Base-by-base conservation (phyloP, 2,329 filamentous ascomycete genomes). In the Purpureocillium lavendulum region DNA sequence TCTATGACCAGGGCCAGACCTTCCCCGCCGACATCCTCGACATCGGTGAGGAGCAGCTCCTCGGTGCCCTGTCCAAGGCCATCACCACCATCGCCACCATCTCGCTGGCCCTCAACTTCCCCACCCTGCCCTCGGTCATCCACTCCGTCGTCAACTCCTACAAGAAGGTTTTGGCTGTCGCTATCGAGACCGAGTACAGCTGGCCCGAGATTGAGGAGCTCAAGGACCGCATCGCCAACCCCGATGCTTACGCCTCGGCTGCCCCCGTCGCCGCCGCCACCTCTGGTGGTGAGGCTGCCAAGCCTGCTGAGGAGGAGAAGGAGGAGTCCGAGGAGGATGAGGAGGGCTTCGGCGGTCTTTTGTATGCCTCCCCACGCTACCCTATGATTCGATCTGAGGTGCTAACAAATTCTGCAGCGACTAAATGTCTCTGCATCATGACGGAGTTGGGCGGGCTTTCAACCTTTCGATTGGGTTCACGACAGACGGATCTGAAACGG, bases 161-260 rank as follows among this genome's bases (percentile, higher is more conserved):
- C 87, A 98, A 98, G 88, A 96, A 95, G 64, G 73, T 85, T 53
- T 74, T 97, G 55, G 77, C 92, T 53, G 81, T 96, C 58, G 94
- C 92, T 59, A 67, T 98, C 59, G 78, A 82, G 70, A 96, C 87
- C 57, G 89, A 94, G 54, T 84, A 83, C 77, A 83, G 80, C 70
- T 98, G 92, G 90, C 82, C 89, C 58, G 87, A 87, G 70, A 95
- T 98, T 61, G 82, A 94, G 61, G 78, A 95, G 72, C 84, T 98
- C 74, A 98, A 98, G 85, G 92, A 98, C 75, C 88, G 92, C 67
- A 96, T 98, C 60, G 87, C 87, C 72, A 97, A 98, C 81, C 94
- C 94, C 55, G 92, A 98, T 40, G 87, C 87, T 40, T 98, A 97
- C 67, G 92, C 90, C 50, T 66, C 87, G 36, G 74, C 89, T 51